Evolutionary conservation across 2,329 filamentous ascomycete species (phyloP), one percentile per base, ranked within the genome.

Genomic region (Colletotrichum scovillei): DNA sequence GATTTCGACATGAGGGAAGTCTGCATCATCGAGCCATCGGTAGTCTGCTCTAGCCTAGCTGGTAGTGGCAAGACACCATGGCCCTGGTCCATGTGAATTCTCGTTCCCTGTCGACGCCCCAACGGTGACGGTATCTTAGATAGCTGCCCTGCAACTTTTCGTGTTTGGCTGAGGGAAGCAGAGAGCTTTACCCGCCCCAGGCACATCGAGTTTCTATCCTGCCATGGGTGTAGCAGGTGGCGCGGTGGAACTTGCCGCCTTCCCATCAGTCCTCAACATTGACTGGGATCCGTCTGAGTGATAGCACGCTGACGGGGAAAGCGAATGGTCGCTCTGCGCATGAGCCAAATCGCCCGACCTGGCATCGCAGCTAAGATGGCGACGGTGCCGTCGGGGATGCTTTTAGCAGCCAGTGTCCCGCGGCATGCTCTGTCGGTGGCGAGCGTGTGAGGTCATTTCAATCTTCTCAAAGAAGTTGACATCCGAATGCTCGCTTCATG

Each of bases 401-500:
- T 46, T 7, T 7, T 19, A 19, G 16, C 16, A 8, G 42, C 16
- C 42, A 46, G 6, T 46, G 6, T 19, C 16, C 16, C 42, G 42
- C 42, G 42, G 42, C 16, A n/a, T 49, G 42, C 42, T 9, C 42
- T 49, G 12, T 30, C n/a, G 19, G 30, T 12, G 28, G 46, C n/a
- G 8, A 35, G 30, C 5, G 24, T 30, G 6, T 32, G 28, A 63
- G 28, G n/a, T 49, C 12, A 16, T n/a, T 22, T 49, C 28, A 14
- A 35, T 38, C 14, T 55, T 64, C 35, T n/a, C 32, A 2, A 30
- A 14, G 14, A 30, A 57, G 52, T 57, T 11, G 32, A 22, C 2
- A 26, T 57, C 32, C 24, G 30, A 32, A 11, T 4, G 5, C 12
- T 30, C 46, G 3, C 19, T 26, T 74, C 72, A 74, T 28, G 72